Evolutionary conservation across 768 basidiomycete species (phyloP).

Genomic region (Mycena olivaceomarginata): DNA sequence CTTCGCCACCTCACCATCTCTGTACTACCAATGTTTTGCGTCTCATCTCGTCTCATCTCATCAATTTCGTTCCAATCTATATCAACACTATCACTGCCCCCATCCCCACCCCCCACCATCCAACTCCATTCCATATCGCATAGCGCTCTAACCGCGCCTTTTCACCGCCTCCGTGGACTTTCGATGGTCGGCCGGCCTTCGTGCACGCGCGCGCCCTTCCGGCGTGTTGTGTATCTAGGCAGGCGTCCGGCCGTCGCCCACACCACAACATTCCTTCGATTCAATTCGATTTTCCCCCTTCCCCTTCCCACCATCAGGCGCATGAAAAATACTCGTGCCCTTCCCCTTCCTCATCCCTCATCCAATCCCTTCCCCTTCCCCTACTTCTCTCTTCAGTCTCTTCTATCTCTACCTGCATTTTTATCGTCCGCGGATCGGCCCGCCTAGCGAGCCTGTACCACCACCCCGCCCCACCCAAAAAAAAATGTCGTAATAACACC

Average conservation of each 20-base stretch:
- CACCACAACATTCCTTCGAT: constrained; percentile 34
- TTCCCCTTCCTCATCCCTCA: background rate
- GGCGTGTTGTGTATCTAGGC: background rate
- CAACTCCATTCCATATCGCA: constrained; percentile 30
- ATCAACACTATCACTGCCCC: constrained; percentile 32
- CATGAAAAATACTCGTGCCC: constrained; percentile 21
- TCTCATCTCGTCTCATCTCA: constrained; percentile 26
- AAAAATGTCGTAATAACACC: constrained; percentile 27
- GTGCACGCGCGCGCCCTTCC: constrained; percentile 16
- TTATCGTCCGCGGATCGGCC: constrained; percentile 33
- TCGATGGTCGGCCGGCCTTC: constrained; percentile 17
- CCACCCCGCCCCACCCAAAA: background rate
- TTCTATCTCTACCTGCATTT: background rate
- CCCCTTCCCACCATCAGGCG: constrained; percentile 14
- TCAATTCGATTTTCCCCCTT: background rate
- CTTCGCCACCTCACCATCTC: background rate
- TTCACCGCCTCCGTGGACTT: constrained; percentile 24
- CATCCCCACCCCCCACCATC: constrained; percentile 31
- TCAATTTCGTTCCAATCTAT: constrained; percentile 16
- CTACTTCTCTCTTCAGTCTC: background rate
- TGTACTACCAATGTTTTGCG: too few species aligned
- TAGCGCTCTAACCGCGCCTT: constrained; percentile 34
- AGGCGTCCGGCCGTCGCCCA: constrained; percentile 10
- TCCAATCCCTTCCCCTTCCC: too few species aligned
- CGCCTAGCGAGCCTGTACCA: constrained; percentile 35